phyloP scores from a whole-genome alignment of 495 filamentous ascomycete species.

The Bathelium albidoporum region DNA sequence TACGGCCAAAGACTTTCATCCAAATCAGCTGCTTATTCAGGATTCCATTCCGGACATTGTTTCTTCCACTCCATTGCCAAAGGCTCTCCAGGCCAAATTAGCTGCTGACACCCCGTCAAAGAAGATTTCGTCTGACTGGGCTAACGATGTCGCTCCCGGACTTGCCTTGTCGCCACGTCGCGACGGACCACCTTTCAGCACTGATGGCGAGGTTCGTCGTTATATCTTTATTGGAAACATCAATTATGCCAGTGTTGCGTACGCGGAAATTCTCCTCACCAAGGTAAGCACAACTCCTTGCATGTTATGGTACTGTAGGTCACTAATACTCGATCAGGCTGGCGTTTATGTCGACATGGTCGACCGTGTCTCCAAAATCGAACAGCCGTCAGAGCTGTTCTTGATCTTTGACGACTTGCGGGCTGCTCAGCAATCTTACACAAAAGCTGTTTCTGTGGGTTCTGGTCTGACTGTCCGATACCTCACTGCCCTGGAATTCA shows the following conservation, averaged over 20 bases:
- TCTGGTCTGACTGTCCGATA: background rate
- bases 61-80: background rate
- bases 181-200: background rate
- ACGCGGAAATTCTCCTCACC: background rate
- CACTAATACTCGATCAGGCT: background rate
- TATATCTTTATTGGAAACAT: slow-evolving; percentile 1
- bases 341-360: background rate
- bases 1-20: background rate
- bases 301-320: background rate
- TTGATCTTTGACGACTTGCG: slow-evolving; percentile 18
- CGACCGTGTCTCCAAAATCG: background rate
- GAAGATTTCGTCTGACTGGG: background rate
- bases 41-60: background rate
- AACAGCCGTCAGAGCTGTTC: background rate
- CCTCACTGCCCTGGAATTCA: slow-evolving; percentile 12
- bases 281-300: background rate
- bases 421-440: slow-evolving; percentile 3
- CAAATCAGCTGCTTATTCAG: background rate
- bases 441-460: slow-evolving; percentile 1
- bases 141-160: background rate
- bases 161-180: background rate
- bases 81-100: background rate
- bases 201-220: background rate
- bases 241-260: background rate
- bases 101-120: background rate